Base-by-base conservation (phyloP, 352 stramenopile species). In the Phytophthora agathidicida region DNA sequence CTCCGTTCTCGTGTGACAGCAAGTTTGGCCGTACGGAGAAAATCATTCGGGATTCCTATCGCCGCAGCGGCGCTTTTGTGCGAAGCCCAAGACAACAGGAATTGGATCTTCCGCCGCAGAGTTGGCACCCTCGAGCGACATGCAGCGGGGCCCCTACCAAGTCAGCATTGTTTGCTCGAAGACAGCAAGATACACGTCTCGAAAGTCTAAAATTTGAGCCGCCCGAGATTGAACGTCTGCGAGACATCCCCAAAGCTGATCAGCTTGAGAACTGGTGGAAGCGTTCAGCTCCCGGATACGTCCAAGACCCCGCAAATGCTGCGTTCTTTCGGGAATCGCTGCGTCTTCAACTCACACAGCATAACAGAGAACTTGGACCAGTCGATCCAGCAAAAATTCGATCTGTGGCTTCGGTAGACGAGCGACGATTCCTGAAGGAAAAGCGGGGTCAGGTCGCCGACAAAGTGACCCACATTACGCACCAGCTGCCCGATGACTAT, bases 241-340 rank as follows among this genome's bases (percentile, higher is more conserved):
- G 37, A 6, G 76, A 88, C 30, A 84, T 86, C 28, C 81, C 81
- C 17, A 85, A 79, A 26, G 57, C 64, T 0, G 36, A 68, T 3
- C 51, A 83, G 20, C 63, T 89, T 6, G 19, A 46, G 6, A 53
- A 70, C 32, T 93, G 83, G 83, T 93, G 83, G 83, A 86, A 66
- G 20, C 54, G 60, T 10, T 60, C 72, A 19, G 43, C 66, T 2
- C 52, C 41, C 5, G 83, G 77, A 5, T 91, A 93, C 45, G 74
- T 91, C 1, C 73, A 77, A 3, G 73, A 88, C 14, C 74, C 81
- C n/a, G 3, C 32, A 42, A 58, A 47, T 23, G 48, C 70, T 5
- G 5, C 57, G 1, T 77, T 83, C 37, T 56, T 74, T 13, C 41
- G 54, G 9, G 65, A 57, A 7, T 93, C 83, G 14, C 38, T 86